Conservation (phyloP, 768 basidiomycete species). For the Sistotremastrum suecicum region DNA sequence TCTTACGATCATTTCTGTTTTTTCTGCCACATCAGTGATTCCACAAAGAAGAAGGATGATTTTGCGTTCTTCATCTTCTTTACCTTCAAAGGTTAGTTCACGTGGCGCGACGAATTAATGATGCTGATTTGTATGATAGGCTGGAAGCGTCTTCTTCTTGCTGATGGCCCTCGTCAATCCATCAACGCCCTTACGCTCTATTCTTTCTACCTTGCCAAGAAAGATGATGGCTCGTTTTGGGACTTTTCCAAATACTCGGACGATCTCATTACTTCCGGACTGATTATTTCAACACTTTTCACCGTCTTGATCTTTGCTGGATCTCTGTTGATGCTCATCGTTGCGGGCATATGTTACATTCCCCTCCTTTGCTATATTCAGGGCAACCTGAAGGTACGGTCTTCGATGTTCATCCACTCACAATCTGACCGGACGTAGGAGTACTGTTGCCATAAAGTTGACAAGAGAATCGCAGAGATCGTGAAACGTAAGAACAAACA, state of each 20-base stretch:
- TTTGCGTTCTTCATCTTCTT: slow-evolving; percentile 99
- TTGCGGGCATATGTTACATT: slow-evolving; percentile 80
- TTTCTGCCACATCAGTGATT: slow-evolving; percentile 91
- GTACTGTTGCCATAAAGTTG: slow-evolving; percentile 97
- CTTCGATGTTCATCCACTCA: neutral
- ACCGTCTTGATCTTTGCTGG: slow-evolving; percentile 81
- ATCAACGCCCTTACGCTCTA: slow-evolving; percentile 98
- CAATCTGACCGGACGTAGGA: slow-evolving; percentile 34
- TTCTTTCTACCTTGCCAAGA: slow-evolving; percentile 63
- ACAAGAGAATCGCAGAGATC: slow-evolving; percentile 91
- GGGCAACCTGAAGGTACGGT: slow-evolving; percentile 82
- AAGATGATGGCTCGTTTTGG: slow-evolving; percentile 39
- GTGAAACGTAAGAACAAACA: slow-evolving; percentile 87
- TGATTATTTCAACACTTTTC: slow-evolving; percentile 82
- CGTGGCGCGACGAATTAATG: neutral
- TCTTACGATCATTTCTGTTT: slow-evolving; percentile 98
- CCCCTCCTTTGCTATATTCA: slow-evolving; percentile 93
- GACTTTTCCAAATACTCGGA: slow-evolving; percentile 68
- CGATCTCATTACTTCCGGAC: slow-evolving; percentile 61
- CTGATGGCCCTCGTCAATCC: slow-evolving; percentile 92
- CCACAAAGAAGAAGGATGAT: slow-evolving; percentile 91
- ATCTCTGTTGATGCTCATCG: slow-evolving; percentile 64
- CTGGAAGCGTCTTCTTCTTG: slow-evolving; percentile 80
- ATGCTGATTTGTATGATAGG: slow-evolving; percentile 24
- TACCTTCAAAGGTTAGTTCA: slow-evolving; percentile 81